These are phyloP conservation scores for Cyclotella sp. DNA, from an alignment of 108 stramenopile species.

Conservation along the genomic window DNA sequence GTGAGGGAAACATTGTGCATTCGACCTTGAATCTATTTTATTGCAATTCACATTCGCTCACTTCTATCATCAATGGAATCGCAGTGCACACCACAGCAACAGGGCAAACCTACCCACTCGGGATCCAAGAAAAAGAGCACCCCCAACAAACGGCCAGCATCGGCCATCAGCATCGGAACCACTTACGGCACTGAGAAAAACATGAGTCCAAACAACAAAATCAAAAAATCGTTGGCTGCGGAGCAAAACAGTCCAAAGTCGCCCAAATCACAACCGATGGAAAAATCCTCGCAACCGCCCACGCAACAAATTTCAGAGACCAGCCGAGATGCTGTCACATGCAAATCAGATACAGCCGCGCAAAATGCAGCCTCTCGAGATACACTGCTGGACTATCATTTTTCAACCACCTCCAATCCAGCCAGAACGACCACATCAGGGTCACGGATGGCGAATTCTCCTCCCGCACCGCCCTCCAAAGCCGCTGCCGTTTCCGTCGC, in stretches of 20 bases:
- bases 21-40: too few species aligned
- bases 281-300: neutral
- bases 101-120: neutral
- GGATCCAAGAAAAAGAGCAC: conserved; percentile 46
- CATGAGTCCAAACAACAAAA: conserved; percentile 1
- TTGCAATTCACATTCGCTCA: neutral
- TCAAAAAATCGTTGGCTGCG: neutral
- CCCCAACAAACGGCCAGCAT: conserved; percentile 41
- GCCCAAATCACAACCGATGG: neutral
- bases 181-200: neutral
- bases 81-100: neutral
- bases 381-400: conserved; percentile 13
- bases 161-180: conserved; percentile 28
- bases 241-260: neutral
- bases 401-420: neutral
- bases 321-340: neutral
- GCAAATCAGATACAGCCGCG: neutral
- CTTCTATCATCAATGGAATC: neutral
- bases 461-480: neutral
- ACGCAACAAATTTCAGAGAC: neutral
- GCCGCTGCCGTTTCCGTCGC: neutral
- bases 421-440: neutral
- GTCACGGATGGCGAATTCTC: neutral
- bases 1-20: too few species aligned
- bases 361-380: conserved; percentile 6